Conservation (phyloP, 139 green algal species). For the Auxenochlorella protothecoides region DNA sequence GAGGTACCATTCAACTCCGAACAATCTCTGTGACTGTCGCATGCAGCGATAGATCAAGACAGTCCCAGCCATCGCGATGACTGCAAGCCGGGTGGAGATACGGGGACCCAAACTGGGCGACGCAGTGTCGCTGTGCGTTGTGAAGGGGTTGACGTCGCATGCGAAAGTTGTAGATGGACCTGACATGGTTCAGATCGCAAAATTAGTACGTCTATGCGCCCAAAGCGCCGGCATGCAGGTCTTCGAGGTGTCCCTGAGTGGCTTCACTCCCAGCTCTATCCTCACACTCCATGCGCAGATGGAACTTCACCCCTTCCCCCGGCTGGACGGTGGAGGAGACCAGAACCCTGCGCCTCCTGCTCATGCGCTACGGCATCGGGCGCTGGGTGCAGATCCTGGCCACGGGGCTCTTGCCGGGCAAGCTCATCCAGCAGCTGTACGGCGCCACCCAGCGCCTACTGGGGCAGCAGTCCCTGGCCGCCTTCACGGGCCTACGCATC, state of each 20-base stretch:
- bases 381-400: constrained; percentile 75
- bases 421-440: constrained; percentile 83
- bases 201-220: no score
- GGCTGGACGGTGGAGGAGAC: constrained; percentile 81
- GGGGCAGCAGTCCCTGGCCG: constrained; percentile 75
- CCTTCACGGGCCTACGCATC: constrained; percentile 33
- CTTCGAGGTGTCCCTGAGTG: no score
- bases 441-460: constrained; percentile 79
- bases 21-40: no score
- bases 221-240: no score
- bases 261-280: not conserved
- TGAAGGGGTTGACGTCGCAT: constrained; percentile 6
- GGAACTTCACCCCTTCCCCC: constrained; percentile 85
- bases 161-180: no score
- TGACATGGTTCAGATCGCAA: no score
- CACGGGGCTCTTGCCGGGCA: constrained; percentile 73
- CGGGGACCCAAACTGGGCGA: constrained; percentile 71
- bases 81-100: constrained; percentile 23
- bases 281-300: constrained; percentile 35
- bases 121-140: constrained; percentile 70
- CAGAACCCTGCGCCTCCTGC: constrained; percentile 60
- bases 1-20: no score
- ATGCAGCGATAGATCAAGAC: no score
- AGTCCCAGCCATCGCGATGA: no score
- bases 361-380: constrained; percentile 80